Conservation (phyloP, 768 basidiomycete species). For the Pleurotus pulmonarius region DNA sequence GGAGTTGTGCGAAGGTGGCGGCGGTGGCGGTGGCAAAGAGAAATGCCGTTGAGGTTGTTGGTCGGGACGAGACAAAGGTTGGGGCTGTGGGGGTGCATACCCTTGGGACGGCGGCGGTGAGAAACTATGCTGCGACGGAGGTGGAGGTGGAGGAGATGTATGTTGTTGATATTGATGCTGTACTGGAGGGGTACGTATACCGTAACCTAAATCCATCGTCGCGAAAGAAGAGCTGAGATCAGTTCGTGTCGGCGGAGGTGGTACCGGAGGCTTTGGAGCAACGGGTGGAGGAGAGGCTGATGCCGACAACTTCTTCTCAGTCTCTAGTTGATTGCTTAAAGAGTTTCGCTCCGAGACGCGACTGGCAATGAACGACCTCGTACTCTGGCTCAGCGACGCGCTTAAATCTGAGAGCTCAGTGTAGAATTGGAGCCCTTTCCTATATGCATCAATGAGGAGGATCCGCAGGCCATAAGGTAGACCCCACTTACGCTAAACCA, state of each 20-base stretch:
- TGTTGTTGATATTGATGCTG: slow-evolving; percentile 21
- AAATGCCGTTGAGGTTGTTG: slow-evolving; percentile 11
- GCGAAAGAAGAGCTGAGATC: slow-evolving; percentile 46
- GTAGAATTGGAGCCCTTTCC: slow-evolving; percentile 90
- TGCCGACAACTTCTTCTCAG: slow-evolving; percentile 58
- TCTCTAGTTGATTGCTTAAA: slow-evolving; percentile 66
- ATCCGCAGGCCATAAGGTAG: slow-evolving; percentile 2
- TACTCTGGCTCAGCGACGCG: slow-evolving; percentile 51
- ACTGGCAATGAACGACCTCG: slow-evolving; percentile 56
- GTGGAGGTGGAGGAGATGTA: slow-evolving; percentile 8
- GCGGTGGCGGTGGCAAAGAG: slow-evolving; percentile 19
- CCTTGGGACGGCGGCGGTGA: slow-evolving; percentile 4
- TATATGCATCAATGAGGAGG: slow-evolving; percentile 24
- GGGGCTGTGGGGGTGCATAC: not conserved
- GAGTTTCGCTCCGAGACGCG: slow-evolving; percentile 69
- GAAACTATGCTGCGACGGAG: slow-evolving; percentile 2
- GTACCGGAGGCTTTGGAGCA: slow-evolving; percentile 44
- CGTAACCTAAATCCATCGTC: slow-evolving; percentile 46
- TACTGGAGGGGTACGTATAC: slow-evolving; percentile 24
- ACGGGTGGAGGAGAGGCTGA: slow-evolving; percentile 36
- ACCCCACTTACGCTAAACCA: slow-evolving; percentile 67
- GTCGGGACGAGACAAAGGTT: slow-evolving; percentile 9
- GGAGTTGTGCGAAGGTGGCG: slow-evolving; percentile 19
- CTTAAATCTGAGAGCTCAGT: slow-evolving; percentile 69
- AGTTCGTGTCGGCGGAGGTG: slow-evolving; percentile 39